phyloP scores from a whole-genome alignment of 805 yeast genomes.

The Candida chilensis region DNA sequence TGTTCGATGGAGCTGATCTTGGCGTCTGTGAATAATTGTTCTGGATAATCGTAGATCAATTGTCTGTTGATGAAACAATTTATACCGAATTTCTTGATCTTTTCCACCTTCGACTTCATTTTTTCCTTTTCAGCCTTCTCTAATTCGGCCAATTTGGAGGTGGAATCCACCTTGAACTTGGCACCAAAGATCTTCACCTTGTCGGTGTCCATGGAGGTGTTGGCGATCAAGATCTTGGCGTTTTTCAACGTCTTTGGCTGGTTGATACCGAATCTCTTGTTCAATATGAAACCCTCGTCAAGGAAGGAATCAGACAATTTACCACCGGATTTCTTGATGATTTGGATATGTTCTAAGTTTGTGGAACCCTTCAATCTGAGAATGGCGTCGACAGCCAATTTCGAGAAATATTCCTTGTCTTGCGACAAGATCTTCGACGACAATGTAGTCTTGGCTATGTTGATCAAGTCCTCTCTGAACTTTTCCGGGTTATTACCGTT shows the following conservation, averaged over 20 bases:
- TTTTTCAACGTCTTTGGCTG: constrained; percentile 83
- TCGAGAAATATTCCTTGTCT: constrained; percentile 84
- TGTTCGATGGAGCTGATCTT: constrained; percentile 91
- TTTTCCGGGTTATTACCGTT: constrained; percentile 45
- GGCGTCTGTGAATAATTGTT: constrained; percentile 83
- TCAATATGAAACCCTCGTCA: constrained; percentile 92
- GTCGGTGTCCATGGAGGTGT: constrained; percentile 95
- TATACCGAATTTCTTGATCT: constrained; percentile 79
- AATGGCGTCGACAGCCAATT: constrained; percentile 90
- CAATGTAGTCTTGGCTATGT: constrained; percentile 88
- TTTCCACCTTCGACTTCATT: constrained; percentile 84
- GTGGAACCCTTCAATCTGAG: constrained; percentile 81
- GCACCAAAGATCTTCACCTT: constrained; percentile 98
- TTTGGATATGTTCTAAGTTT: constrained; percentile 85
- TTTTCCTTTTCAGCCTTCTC: constrained; percentile 92
- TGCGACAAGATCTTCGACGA: constrained; percentile 93
- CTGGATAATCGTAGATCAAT: constrained; percentile 96
- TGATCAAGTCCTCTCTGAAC: constrained; percentile 69
- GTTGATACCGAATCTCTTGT: constrained; percentile 87
- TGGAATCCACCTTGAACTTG: constrained; percentile 91
- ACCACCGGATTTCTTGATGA: constrained; percentile 91
- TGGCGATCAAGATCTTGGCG: constrained; percentile 85
- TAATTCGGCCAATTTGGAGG: constrained; percentile 86
- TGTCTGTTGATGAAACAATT: constrained; percentile 93
- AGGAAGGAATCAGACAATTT: constrained; percentile 83